Evolutionary conservation across 768 basidiomycete species (phyloP), one percentile per base, ranked within the genome.

Genomic region (Flagelloscypha sp.): DNA sequence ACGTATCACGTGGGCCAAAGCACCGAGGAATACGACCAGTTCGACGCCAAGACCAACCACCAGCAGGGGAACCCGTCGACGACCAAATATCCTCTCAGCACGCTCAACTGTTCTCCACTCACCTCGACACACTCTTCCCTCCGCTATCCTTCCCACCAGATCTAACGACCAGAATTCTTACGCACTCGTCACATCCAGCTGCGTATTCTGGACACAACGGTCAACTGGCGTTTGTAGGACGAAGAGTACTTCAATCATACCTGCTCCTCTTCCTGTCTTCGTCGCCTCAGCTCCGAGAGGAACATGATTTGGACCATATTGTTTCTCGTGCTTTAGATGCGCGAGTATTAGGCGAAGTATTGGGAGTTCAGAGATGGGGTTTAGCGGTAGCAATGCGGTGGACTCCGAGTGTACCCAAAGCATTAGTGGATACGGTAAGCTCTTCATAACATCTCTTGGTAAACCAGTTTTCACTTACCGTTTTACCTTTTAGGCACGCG

Each of bases 351-450:
- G 86, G 86, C 27, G 74, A 85, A 54, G 66, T 78, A 46, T 68
- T 90, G 32, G 87, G 79, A 25, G 70, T 74, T 20, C 63, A 57
- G n/a, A n/a, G n/a, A n/a, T 90, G 87, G 87, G 70, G 73, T 6
- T 58, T 89, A 20, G 79, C 80, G 35, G 70, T 72, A 25, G 68
- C 72, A n/a, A 63, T 88, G 54, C 74, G 77, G 16, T 90, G 87
- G 86, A 70, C 72, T 19, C 82, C 80, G 5, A 65, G 80, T 7
- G 62, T 68, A 22, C 53, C n/a, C n/a, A n/a, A n/a, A n/a, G n/a
- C n/a, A n/a, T n/a, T n/a, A n/a, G n/a, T n/a, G n/a, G n/a, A n/a
- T n/a, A n/a, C n/a, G n/a, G n/a, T n/a, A n/a, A n/a, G n/a, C n/a
- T n/a, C n/a, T n/a, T n/a, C n/a, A n/a, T n/a, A n/a, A n/a, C n/a